These are phyloP conservation scores for Blepharisma stoltei DNA, from an alignment of 73 alveolate genomes.

Conservation along the genomic window DNA sequence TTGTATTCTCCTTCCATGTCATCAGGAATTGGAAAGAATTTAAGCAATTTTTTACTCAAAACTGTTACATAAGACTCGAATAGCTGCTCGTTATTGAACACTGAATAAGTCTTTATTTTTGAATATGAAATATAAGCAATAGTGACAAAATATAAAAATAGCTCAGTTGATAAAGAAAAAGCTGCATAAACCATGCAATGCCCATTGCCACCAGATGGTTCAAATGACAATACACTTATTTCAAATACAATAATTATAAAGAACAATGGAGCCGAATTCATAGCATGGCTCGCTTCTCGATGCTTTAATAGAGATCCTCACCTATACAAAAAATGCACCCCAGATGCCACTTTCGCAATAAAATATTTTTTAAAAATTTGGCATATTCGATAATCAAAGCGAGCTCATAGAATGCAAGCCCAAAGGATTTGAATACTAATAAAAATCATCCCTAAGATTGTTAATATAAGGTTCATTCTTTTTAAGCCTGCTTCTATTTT, in stretches of 20 bases:
- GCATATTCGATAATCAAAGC: too few species aligned
- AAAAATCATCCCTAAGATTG: not conserved
- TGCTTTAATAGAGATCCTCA: not conserved
- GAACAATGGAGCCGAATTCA: not conserved
- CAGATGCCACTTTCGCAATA: too few species aligned
- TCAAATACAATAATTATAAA: not conserved
- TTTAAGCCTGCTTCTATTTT: not conserved
- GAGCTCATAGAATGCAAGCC: too few species aligned
- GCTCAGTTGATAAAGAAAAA: not conserved
- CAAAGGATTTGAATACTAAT: not conserved
- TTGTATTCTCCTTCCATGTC: constrained; percentile 27
- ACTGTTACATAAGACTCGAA: constrained; percentile 10
- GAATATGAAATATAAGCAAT: not conserved
- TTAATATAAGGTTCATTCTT: not conserved
- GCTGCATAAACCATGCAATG: not conserved
- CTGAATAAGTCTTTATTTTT: not conserved
- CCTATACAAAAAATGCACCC: not conserved
- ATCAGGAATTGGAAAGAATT: constrained; percentile 20
- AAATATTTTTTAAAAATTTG: too few species aligned
- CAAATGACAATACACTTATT: not conserved
- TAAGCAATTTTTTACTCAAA: not conserved
- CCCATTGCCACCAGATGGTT: not conserved
- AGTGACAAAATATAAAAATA: not conserved
- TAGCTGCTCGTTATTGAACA: not conserved
- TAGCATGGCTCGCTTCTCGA: constrained; percentile 17